These are phyloP conservation scores for Jackrogersella minutella DNA, from an alignment of 495 filamentous ascomycete genomes.

Conservation along the genomic window DNA sequence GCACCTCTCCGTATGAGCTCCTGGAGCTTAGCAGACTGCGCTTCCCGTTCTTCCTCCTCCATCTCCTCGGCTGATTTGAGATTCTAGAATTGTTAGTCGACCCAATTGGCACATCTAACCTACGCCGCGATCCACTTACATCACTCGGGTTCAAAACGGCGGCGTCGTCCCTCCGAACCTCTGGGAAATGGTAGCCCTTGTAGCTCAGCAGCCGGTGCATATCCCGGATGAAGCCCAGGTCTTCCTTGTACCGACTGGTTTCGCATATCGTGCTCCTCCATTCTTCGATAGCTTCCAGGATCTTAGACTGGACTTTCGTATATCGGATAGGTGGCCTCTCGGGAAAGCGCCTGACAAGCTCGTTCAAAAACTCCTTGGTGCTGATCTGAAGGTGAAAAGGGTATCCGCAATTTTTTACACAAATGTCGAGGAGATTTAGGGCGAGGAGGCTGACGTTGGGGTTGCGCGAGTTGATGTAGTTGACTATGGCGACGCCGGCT, in stretches of 20 bases:
- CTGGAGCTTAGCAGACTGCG: conserved; percentile 95
- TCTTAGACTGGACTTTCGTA: conserved; percentile 86
- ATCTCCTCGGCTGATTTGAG: conserved; percentile 97
- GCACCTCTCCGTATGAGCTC: conserved; percentile 93
- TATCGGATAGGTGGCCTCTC: conserved; percentile 89
- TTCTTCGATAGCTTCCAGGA: conserved; percentile 97
- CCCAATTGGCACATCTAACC: neutral
- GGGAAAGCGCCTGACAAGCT: conserved; percentile 94
- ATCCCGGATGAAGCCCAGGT: conserved; percentile 93
- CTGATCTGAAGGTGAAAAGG: conserved; percentile 98
- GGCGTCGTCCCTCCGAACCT: conserved; percentile 90
- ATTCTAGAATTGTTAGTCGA: conserved; percentile 63
- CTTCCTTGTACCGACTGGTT: conserved; percentile 95
- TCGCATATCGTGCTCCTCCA: conserved; percentile 98
- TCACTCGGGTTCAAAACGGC: conserved; percentile 97
- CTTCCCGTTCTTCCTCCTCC: conserved; percentile 94
- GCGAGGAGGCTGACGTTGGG: conserved; percentile 92
- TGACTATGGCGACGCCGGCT: conserved; percentile 92
- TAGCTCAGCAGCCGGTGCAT: conserved; percentile 97
- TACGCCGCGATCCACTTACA: conserved; percentile 61
- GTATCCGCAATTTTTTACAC: conserved; percentile 99
- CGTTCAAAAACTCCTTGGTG: conserved; percentile 98
- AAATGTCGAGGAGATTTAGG: conserved; percentile 93
- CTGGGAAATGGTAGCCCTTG: conserved; percentile 96
- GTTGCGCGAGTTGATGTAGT: conserved; percentile 94